Base-by-base conservation (phyloP, 2,329 filamentous ascomycete species). In the Aspergillus sp. region DNA sequence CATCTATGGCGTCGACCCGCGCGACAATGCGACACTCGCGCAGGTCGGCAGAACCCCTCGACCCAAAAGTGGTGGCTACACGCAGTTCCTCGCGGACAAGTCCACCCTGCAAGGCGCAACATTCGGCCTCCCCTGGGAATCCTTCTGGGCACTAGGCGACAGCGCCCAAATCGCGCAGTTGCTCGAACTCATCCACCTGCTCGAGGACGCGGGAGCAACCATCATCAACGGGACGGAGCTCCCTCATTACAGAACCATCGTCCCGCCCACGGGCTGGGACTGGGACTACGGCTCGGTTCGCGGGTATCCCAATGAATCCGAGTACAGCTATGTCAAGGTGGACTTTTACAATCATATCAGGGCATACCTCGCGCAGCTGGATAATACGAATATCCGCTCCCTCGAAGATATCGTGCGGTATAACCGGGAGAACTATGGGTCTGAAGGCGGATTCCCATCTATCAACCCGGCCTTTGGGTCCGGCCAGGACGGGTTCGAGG, bases 91-190 rank as follows among this genome's bases (percentile, higher is more conserved):
- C 8, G 79, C 82, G 2, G 78, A 81, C 60, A 85, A 81, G 61
- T 71, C 77, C 1, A 81, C 83, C 1, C 82, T 92, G 0, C 78
- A 83, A 66, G 85, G 84, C 8, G 89, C 88, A 5, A 41, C 11
- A 28, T 92, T 93, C 60, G 90, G 90, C 7, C 76, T 93, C 0
- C 90, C 90, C 0, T 91, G 89, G 89, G 74, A 85, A 47, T 87
- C 84, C 66, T 89, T 92, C 77, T 93, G 89, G 90, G 79, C 82
- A 0, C 78, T 87, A 50, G 85, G 86, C 0, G 82, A 87, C 47
- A 66, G 74, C 2, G 82, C 85, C 43, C 87, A 91, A 74, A 81
- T 83, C 57, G 66, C 77, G 0, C 79, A 82, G 7, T 81, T 92
- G 3, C 72, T 84, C 68, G 72, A 77, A 1, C 68, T 85, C 1